Conservation (phyloP, 202 grass and related monocot genomes). For the Schoenoplectus tabernaemontani region DNA sequence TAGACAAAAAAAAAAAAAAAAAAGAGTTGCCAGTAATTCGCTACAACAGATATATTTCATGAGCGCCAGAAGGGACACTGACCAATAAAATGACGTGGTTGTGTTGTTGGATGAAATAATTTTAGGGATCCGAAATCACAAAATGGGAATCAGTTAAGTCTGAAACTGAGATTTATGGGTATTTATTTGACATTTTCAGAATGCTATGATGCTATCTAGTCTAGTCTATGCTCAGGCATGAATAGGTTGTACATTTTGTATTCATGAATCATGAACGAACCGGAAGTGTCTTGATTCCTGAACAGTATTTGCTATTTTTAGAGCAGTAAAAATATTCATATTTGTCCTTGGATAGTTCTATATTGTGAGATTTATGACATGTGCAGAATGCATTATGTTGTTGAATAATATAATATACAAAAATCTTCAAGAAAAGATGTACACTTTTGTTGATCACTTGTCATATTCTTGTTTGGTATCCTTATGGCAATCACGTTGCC, state of each 20-base stretch:
- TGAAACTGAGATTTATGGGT: slow-evolving; percentile 2
- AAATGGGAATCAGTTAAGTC: slow-evolving; percentile 9
- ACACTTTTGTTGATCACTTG: background rate
- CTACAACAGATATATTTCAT: background rate
- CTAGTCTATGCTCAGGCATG: background rate
- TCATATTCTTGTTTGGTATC: background rate
- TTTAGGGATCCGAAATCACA: slow-evolving; percentile 2
- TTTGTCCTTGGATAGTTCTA: background rate
- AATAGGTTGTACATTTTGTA: background rate
- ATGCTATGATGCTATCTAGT: slow-evolving; percentile 7
- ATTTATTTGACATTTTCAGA: slow-evolving; percentile 9
- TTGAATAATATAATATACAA: background rate
- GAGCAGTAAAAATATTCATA: background rate
- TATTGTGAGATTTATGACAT: background rate
- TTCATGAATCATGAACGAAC: background rate
- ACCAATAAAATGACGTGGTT: background rate
- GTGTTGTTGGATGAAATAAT: slow-evolving; percentile 17
- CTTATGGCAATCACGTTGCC: background rate
- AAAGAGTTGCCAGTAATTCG: background rate
- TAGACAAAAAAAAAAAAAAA: background rate
- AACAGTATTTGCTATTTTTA: slow-evolving; percentile 6
- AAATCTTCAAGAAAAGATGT: background rate
- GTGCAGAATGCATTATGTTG: background rate
- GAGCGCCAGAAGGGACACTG: background rate
- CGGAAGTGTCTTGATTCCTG: background rate